Evolutionary conservation across 768 basidiomycete genomes (phyloP).

Genomic region (Lentinula boryana): DNA sequence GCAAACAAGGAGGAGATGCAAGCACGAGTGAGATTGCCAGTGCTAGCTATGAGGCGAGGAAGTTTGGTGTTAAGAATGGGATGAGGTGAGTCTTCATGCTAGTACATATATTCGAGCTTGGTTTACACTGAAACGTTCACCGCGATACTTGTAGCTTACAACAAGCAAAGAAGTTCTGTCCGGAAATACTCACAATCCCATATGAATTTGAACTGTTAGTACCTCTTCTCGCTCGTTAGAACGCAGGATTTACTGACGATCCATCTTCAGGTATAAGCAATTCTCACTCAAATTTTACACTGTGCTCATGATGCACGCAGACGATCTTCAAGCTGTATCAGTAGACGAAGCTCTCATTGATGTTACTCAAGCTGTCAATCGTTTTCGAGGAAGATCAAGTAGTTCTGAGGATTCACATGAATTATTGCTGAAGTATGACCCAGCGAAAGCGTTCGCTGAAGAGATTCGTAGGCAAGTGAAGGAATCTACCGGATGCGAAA

Average conservation of each 20-base stretch:
- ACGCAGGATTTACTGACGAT: not conserved
- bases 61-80: constrained; percentile 84
- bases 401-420: constrained; percentile 18
- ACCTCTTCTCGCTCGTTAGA: not conserved
- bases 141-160: constrained; percentile 47
- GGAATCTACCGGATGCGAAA: constrained; percentile 79
- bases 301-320: constrained; percentile 82
- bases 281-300: constrained; percentile 88
- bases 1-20: constrained; percentile 57
- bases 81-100: constrained; percentile 64
- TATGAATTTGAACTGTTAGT: constrained; percentile 87
- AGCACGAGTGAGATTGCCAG: constrained; percentile 96
- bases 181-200: constrained; percentile 68
- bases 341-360: constrained; percentile 96
- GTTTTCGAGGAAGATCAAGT: constrained; percentile 21
- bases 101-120: not conserved
- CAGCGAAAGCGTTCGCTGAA: constrained; percentile 76
- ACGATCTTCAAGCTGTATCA: constrained; percentile 91
- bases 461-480: constrained; percentile 72
- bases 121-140: not conserved
- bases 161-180: constrained; percentile 74
- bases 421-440: constrained; percentile 30
- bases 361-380: constrained; percentile 58
- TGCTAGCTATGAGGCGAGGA: constrained; percentile 88
- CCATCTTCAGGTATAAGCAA: constrained; percentile 67